phyloP scores from a whole-genome alignment of 177 flowering plant genomes.

The Telopea speciosissima region DNA sequence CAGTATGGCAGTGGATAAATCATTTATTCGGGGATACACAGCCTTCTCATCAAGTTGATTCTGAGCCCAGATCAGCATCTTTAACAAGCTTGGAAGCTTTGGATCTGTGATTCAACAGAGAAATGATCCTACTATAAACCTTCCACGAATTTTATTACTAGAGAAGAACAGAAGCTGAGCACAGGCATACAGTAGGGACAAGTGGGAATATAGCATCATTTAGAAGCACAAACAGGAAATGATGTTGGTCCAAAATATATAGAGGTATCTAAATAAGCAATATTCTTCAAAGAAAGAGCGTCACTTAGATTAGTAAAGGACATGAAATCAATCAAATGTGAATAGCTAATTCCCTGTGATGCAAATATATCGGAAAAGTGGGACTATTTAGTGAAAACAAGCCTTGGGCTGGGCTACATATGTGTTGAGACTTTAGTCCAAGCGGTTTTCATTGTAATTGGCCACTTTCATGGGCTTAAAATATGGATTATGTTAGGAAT shows the following conservation, averaged over 20 bases:
- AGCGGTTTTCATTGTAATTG: too few relatives aligned
- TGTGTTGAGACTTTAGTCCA: too few relatives aligned
- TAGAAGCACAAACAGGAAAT: background rate
- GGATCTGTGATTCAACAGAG: constrained; percentile 49
- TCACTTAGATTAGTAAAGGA: too few relatives aligned
- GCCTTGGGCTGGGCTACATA: too few relatives aligned
- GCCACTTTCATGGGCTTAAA: too few relatives aligned
- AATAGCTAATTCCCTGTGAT: too few relatives aligned
- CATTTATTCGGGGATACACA: constrained; percentile 70
- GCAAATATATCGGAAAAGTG: too few relatives aligned
- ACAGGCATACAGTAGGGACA: background rate
- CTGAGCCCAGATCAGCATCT: constrained; percentile 92
- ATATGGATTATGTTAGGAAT: too few relatives aligned
- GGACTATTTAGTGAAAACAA: too few relatives aligned
- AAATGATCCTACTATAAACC: background rate
- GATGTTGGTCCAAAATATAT: background rate
- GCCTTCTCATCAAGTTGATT: constrained; percentile 85
- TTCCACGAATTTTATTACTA: background rate
- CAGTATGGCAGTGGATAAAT: constrained; percentile 55
- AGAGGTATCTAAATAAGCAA: background rate
- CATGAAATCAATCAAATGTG: too few relatives aligned
- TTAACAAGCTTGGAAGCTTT: constrained; percentile 81
- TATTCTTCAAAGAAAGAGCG: too few relatives aligned
- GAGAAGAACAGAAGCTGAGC: background rate
- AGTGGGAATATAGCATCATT: background rate